These are phyloP conservation scores for Typha latifolia DNA, from an alignment of 176 grass and related monocot species.

Conservation along the genomic window DNA sequence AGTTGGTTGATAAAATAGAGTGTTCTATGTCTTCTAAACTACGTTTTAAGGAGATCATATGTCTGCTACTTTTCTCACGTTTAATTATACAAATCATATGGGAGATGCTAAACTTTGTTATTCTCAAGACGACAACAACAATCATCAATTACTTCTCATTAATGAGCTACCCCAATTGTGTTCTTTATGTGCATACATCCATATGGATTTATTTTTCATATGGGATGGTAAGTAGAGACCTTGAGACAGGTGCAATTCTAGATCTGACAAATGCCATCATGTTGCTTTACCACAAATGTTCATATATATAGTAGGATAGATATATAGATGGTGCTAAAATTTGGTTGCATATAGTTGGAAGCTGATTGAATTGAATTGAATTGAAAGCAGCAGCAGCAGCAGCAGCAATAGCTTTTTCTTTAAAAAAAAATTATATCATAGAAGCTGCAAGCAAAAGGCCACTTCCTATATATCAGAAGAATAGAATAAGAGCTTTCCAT, in stretches of 20 bases:
- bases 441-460: constrained; percentile 2
- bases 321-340: neutral
- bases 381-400: neutral
- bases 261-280: constrained; percentile 1
- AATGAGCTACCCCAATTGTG: too few relatives aligned
- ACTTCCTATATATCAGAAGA: neutral
- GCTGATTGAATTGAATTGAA: neutral
- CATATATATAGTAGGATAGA: neutral
- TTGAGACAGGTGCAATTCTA: neutral
- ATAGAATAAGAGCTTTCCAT: constrained; percentile 8
- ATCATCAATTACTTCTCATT: too few relatives aligned
- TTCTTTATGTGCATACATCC: too few relatives aligned
- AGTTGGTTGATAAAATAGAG: too few relatives aligned
- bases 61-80: too few relatives aligned
- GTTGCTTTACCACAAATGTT: neutral
- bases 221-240: neutral
- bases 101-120: too few relatives aligned
- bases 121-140: too few relatives aligned
- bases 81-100: too few relatives aligned
- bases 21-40: too few relatives aligned
- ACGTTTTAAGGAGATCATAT: too few relatives aligned
- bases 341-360: neutral
- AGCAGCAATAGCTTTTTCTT: neutral
- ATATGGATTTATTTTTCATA: neutral
- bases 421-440: neutral